Conservation (phyloP, 345 rosid genomes). For the Salix arbutifolia region DNA sequence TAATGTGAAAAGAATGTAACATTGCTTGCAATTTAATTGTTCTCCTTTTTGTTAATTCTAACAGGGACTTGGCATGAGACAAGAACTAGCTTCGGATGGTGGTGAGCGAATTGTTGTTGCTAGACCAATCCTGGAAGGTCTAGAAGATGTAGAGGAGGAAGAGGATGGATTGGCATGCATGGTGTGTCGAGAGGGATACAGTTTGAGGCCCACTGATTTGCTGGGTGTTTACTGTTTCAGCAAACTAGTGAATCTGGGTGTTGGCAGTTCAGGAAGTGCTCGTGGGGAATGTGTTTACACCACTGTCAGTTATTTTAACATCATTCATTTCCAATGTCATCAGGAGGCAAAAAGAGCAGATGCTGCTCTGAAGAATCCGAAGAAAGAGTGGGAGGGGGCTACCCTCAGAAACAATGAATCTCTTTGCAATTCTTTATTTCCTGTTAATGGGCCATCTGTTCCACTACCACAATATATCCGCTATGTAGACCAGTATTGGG, state of each 20-base stretch:
- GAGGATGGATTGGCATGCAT: constrained; percentile 95
- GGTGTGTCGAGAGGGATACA: constrained; percentile 98
- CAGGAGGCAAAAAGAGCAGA: constrained; percentile 99
- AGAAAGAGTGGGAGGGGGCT: constrained; percentile 99
- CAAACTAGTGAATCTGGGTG: constrained; percentile 92
- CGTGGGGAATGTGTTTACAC: constrained; percentile 98
- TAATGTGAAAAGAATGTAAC: too few species aligned
- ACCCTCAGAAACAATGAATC: constrained; percentile 90
- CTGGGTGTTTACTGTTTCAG: constrained; percentile 85
- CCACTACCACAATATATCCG: constrained; percentile 76
- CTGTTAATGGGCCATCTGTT: constrained; percentile 83
- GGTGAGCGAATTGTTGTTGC: constrained; percentile 86
- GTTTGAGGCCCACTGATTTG: constrained; percentile 86
- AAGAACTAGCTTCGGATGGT: constrained; percentile 79
- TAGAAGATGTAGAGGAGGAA: constrained; percentile 94
- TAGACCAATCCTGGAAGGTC: constrained; percentile 81
- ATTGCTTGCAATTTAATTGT: not conserved
- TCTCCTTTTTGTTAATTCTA: constrained; percentile 3
- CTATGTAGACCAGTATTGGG: constrained; percentile 91
- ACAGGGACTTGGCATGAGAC: constrained; percentile 90
- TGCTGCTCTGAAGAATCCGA: constrained; percentile 84
- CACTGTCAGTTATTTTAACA: constrained; percentile 91
- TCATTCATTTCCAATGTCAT: constrained; percentile 96
- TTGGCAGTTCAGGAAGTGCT: constrained; percentile 81
- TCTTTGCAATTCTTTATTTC: constrained; percentile 94